Evolutionary conservation across 176 grass and related monocot species (phyloP), one percentile per base, ranked within the genome.

Genomic region (Phoenix roebelenii): DNA sequence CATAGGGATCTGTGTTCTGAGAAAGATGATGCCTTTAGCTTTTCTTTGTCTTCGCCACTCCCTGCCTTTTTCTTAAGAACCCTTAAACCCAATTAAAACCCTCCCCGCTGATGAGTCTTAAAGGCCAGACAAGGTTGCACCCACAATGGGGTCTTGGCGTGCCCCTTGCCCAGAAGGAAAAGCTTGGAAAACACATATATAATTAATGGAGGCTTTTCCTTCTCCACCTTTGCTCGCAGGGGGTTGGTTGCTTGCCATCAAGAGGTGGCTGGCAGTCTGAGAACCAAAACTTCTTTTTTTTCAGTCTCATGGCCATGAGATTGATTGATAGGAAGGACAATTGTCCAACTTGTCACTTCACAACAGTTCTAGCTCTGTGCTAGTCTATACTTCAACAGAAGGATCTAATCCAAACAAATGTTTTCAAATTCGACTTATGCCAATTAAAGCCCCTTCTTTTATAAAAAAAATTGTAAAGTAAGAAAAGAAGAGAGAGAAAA

Each of bases 1-100:
- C 74, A 81, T 77, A 32, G 92, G 92, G 91, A 96, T 92, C 81
- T 83, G 93, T 97, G 93, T 85, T 84, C 70, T 59, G 63, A 78
- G 73, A 76, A 81, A 77, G 65, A 68, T 32, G 35, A 44, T 61
- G 44, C 50, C 49, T 67, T 63, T 29, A 53, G 25, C 24, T 67
- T 74, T 58, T 64, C 71, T 59, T 57, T 76, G 22, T 50, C 16
- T 22, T 26, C 55, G 52, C 24, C 23, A 61, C 25, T 29, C 23
- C 52, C 50, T 15, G 14, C 51, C 23, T 69, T 74, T 74, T 65
- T 69, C 25, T 69, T 80, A 74, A 80, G 15, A 50, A 50, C 18
- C 54, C 55, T 66, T 63, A 70, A 72, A 56, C 67, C 60, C 48
- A 32, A n/a, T 20, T 17, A 63, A 71, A 82, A 63, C 51, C 51